Conservation (phyloP, 345 rosid genomes). For the Euclidium syriacum region DNA sequence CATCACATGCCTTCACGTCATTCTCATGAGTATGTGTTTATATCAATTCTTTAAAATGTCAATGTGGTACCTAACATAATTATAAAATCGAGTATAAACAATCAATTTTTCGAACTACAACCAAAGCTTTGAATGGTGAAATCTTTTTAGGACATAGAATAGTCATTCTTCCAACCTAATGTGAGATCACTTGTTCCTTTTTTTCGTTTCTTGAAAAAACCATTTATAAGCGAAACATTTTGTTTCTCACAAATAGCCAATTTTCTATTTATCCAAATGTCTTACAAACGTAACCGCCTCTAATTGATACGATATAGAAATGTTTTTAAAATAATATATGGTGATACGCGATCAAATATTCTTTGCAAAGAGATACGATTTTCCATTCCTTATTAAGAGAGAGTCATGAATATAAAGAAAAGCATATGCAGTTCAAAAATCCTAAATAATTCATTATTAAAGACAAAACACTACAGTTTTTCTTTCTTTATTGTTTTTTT, state of each 20-base stretch:
- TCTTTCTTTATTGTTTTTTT: neutral
- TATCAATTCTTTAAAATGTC: neutral
- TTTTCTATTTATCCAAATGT: too few relatives aligned
- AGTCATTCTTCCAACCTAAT: neutral
- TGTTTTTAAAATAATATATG: too few relatives aligned
- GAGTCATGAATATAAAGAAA: neutral
- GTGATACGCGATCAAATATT: too few relatives aligned
- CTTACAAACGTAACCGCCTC: too few relatives aligned
- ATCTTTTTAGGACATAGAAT: neutral
- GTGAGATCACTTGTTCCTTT: neutral
- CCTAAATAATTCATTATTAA: neutral
- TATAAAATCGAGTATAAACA: neutral
- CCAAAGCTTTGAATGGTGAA: neutral
- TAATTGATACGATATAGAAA: too few relatives aligned
- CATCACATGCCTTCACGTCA: conserved; percentile 4
- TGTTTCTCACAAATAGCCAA: too few relatives aligned
- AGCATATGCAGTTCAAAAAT: neutral
- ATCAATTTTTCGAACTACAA: neutral
- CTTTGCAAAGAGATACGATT: too few relatives aligned
- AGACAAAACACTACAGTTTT: neutral
- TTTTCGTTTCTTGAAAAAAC: neutral
- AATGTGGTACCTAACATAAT: conserved; percentile 16
- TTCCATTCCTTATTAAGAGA: too few relatives aligned
- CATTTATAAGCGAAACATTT: too few relatives aligned
- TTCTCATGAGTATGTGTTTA: neutral